phyloP scores from a whole-genome alignment of 371 early-diverging fungal genomes.

The Rhizopus arrhizus region DNA sequence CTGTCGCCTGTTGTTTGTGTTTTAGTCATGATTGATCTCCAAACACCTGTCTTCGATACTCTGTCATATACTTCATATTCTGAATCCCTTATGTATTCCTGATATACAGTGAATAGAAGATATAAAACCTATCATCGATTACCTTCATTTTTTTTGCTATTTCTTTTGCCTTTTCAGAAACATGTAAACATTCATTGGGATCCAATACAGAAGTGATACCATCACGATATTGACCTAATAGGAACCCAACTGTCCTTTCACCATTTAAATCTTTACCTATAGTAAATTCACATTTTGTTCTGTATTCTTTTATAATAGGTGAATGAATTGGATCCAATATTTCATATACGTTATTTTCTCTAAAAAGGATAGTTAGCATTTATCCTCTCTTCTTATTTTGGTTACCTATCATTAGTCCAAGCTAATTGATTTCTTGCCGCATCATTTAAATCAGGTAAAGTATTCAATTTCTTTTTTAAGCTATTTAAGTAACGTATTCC shows the following conservation, averaged over 20 bases:
- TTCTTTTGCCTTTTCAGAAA: slow-evolving; percentile 54
- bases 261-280: slow-evolving; percentile 68
- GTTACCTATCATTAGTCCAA: slow-evolving; percentile 47
- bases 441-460: slow-evolving; percentile 25
- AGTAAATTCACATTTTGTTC: slow-evolving; percentile 84
- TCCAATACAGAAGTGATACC: slow-evolving; percentile 60
- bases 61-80: slow-evolving; percentile 63
- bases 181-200: slow-evolving; percentile 55
- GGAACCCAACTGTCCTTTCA: slow-evolving; percentile 70
- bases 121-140: neutral
- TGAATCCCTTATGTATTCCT: slow-evolving; percentile 53
- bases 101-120: slow-evolving; percentile 45
- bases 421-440: slow-evolving; percentile 31
- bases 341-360: slow-evolving; percentile 41
- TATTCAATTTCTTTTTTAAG: slow-evolving; percentile 29
- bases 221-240: slow-evolving; percentile 66
- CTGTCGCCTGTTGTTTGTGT: slow-evolving; percentile 56
- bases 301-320: slow-evolving; percentile 67
- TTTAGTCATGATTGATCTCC: slow-evolving; percentile 68
- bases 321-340: slow-evolving; percentile 61
- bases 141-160: slow-evolving; percentile 58
- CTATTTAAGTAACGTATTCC: slow-evolving; percentile 21
- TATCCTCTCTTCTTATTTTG: slow-evolving; percentile 13
- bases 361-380: slow-evolving; percentile 1
- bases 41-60: slow-evolving; percentile 63